phyloP scores from a whole-genome alignment of 1,284 basidiomycete genomes.

The Trichosporon sp. region DNA sequence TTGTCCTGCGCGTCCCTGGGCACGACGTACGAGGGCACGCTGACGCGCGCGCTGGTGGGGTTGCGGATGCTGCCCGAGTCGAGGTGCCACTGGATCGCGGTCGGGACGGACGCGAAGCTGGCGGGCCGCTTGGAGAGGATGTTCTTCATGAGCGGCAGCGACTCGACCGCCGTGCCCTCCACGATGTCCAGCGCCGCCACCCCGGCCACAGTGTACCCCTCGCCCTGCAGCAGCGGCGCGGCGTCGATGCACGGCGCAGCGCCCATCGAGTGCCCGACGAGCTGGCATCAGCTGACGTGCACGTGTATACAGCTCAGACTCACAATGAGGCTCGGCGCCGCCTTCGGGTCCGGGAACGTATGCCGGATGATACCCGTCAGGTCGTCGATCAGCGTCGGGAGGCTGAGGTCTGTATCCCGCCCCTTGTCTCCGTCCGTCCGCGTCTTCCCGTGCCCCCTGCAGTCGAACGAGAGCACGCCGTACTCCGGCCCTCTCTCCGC shows the following conservation, averaged over 20 bases:
- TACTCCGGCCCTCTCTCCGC: constrained; percentile 62
- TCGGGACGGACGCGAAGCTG: constrained; percentile 74
- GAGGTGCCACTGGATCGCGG: constrained; percentile 89
- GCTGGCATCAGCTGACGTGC: constrained; percentile 52
- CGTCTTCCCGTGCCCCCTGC: constrained; percentile 77
- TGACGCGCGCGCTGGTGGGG: constrained; percentile 70
- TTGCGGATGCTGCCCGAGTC: constrained; percentile 74
- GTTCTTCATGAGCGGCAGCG: constrained; percentile 81
- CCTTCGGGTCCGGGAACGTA: constrained; percentile 62
- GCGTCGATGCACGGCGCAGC: constrained; percentile 77
- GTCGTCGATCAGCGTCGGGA: constrained; percentile 67
- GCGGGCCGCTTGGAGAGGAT: constrained; percentile 80
- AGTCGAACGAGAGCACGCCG: constrained; percentile 79
- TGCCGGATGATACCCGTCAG: constrained; percentile 63
- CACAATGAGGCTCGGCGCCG: constrained; percentile 70
- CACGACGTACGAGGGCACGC: constrained; percentile 69
- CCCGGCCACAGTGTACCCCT: constrained; percentile 69
- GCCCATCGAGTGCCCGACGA: constrained; percentile 87
- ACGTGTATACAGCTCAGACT: constrained; percentile 28
- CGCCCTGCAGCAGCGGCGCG: constrained; percentile 62
- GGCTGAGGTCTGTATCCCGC: constrained; percentile 63
- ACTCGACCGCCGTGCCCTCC: constrained; percentile 93
- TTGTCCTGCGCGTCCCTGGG: constrained; percentile 48
- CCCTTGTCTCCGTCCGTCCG: constrained; percentile 33
- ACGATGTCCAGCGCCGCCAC: constrained; percentile 92